Evolutionary conservation across 164 flowering plant genomes (phyloP).

Genomic region (Cinnamomum chago): DNA sequence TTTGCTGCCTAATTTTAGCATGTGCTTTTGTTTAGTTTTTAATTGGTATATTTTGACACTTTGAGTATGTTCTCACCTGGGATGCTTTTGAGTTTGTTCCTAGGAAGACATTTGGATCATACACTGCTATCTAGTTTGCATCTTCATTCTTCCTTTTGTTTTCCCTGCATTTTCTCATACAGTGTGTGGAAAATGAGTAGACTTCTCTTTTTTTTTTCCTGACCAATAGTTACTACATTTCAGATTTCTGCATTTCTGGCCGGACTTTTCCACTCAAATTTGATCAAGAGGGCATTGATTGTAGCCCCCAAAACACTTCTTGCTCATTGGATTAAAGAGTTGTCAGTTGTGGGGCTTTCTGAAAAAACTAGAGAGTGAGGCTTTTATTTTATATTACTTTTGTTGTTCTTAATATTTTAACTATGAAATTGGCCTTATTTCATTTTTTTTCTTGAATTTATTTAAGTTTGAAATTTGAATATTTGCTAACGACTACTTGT

Average conservation of each 20-base stretch:
- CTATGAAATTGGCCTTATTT: neutral
- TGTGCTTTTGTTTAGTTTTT: too few relatives aligned
- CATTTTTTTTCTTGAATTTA: neutral
- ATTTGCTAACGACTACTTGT: neutral
- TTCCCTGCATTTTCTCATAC: too few relatives aligned
- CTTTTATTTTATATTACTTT: slow-evolving; percentile 4
- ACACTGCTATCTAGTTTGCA: too few relatives aligned
- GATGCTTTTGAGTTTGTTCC: too few relatives aligned
- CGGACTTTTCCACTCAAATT: slow-evolving; percentile 69
- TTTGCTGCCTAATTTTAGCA: too few relatives aligned
- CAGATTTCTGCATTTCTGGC: slow-evolving; percentile 88
- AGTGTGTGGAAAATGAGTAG: too few relatives aligned
- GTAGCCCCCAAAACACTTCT: slow-evolving; percentile 96
- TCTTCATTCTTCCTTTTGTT: too few relatives aligned
- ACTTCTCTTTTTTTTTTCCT: too few relatives aligned
- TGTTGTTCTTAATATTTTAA: neutral
- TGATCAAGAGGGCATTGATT: slow-evolving; percentile 77
- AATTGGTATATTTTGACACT: too few relatives aligned
- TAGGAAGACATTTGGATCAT: too few relatives aligned
- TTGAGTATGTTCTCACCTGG: too few relatives aligned
- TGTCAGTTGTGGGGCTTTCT: slow-evolving; percentile 76
- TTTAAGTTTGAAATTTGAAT: neutral
- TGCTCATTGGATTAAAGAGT: slow-evolving; percentile 88
- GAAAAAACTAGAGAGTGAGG: slow-evolving; percentile 77
- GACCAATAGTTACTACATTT: neutral